Conservation (phyloP, 768 basidiomycete species). For the Tylopilus rubrobrunneus region DNA sequence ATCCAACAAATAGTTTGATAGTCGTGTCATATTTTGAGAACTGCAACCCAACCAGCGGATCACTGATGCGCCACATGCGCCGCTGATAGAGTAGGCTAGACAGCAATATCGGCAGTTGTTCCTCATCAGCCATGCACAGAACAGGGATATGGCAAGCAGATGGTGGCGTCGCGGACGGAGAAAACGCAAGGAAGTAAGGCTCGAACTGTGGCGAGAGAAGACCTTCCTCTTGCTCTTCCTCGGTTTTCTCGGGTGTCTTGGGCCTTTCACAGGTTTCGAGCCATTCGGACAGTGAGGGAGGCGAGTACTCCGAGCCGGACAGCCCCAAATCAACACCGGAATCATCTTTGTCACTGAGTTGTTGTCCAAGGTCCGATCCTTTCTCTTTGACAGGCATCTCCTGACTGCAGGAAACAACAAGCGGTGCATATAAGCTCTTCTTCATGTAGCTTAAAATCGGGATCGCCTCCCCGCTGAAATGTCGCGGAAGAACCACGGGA, state of each 20-base stretch:
- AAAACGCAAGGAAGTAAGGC: too few relatives aligned
- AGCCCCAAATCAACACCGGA: not conserved
- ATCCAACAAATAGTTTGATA: too few relatives aligned
- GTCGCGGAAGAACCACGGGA: too few relatives aligned
- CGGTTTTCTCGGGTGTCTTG: not conserved
- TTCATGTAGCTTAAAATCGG: slow-evolving; percentile 5
- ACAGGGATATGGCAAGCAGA: too few relatives aligned
- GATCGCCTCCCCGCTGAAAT: too few relatives aligned
- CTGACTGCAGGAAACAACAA: not conserved
- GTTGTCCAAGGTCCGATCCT: not conserved
- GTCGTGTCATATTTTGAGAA: too few relatives aligned
- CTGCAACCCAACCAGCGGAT: too few relatives aligned
- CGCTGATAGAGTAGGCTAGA: too few relatives aligned
- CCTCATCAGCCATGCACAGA: too few relatives aligned
- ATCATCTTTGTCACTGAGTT: not conserved
- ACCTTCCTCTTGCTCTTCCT: not conserved
- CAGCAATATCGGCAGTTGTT: too few relatives aligned
- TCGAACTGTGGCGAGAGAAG: not conserved
- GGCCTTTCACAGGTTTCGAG: not conserved
- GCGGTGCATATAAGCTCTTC: not conserved
- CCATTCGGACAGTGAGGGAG: slow-evolving; percentile 4
- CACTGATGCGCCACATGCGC: too few relatives aligned
- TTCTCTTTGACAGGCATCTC: not conserved
- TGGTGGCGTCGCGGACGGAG: too few relatives aligned
- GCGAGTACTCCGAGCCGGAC: not conserved